Base-by-base conservation (phyloP, 306 rosid genomes). In the Lupinus albus region DNA sequence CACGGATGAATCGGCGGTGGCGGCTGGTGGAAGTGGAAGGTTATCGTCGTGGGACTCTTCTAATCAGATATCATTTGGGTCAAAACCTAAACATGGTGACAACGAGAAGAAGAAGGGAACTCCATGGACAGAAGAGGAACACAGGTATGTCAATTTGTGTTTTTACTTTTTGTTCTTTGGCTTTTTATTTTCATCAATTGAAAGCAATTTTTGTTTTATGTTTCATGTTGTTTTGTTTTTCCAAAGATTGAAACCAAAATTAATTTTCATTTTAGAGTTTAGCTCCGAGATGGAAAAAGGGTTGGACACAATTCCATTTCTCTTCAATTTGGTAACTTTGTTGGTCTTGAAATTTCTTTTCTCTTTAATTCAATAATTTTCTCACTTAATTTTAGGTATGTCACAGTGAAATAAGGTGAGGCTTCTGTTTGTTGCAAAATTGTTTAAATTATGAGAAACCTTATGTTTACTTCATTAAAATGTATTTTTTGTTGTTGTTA, bases 81-180 rank as follows among this genome's bases (percentile, higher is more conserved):
- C 83, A 1, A 87, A 80, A 15, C 6, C 68, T 3, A 87, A 25
- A 66, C 54, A 65, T 1, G 44, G 67, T 25, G 30, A 25, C 30
- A 25, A 73, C 15, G 98, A 92, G 10, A 84, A 95, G 76, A 92
- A 92, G 85, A 92, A 86, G 33, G 96, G 96, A 0, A 90, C 91
- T 2, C 95, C 98, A 0, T 92, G 98, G 98, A 87, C 88, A 16
- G 93, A 86, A 74, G 86, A 87, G 48, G 98, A 92, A 41, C 98
- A 92, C 64, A 87, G 77, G 98, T 92, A 69, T 77, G n/a, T 16
- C 44, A 38, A 46, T 61, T 71, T 2, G 14, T 42, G n/a, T 75
- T 21, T 25, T 25, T 25, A 25, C 64, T 9, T 2, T 13, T 12
- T 21, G 38, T 73, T 5, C 5, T 38, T 9, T 39, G 3, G 9